Percentiles rank a stretch among this genome's conserved stretches.
Conservation (phyloP, 495 filamentous ascomycete genomes). For the Xylaria venustula region DNA sequence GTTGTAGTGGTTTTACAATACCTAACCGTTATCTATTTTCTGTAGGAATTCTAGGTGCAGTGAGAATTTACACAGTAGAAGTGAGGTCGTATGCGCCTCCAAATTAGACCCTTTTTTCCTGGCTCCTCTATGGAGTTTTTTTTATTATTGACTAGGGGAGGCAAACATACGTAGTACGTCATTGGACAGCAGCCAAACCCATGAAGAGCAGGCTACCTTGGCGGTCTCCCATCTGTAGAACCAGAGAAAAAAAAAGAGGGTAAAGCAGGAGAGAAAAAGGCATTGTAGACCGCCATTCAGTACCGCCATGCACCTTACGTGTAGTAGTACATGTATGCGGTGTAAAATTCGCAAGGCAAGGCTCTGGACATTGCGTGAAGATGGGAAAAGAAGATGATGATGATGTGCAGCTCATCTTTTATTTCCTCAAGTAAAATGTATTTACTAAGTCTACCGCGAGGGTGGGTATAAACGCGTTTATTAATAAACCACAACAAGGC, state of each 20-base stretch:
- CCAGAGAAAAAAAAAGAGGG: background rate
- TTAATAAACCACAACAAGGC: background rate
- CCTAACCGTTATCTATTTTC: too few relatives aligned
- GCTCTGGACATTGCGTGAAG: background rate
- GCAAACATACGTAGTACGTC: background rate
- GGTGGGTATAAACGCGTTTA: background rate
- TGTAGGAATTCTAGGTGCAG: too few relatives aligned
- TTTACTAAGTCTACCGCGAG: background rate
- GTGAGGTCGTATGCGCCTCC: background rate
- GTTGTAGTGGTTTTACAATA: too few relatives aligned
- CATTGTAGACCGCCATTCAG: background rate
- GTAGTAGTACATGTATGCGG: too few relatives aligned
- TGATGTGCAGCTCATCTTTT: too few relatives aligned
- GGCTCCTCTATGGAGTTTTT: background rate
- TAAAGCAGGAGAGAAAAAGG: background rate
- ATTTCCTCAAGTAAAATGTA: too few relatives aligned
- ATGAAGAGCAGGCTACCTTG: background rate
- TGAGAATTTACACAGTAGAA: too few relatives aligned
- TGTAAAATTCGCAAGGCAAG: background rate
- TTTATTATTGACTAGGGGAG: background rate
- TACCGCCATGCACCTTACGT: background rate
- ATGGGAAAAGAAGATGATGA: background rate
- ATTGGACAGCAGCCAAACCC: background rate
- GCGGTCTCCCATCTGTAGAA: background rate
- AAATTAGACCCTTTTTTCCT: constrained; percentile 2